phyloP scores from a whole-genome alignment of 345 rosid genomes.

The Microthlaspi erraticum region DNA sequence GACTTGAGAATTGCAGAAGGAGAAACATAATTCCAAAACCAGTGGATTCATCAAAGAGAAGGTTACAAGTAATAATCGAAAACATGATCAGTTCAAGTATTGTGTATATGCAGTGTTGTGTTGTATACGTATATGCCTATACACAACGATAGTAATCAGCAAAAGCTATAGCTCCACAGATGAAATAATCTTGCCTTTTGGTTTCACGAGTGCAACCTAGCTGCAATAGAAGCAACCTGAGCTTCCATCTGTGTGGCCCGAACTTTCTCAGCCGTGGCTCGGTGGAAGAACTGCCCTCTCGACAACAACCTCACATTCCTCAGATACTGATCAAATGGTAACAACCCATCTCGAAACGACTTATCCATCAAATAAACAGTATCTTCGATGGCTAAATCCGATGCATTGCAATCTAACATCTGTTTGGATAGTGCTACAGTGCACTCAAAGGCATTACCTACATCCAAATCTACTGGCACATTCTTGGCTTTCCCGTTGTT shows the following conservation, averaged over 20 bases:
- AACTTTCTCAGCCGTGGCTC: slow-evolving; percentile 80
- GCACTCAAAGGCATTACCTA: slow-evolving; percentile 65
- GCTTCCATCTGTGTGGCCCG: slow-evolving; percentile 86
- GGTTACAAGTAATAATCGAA: neutral
- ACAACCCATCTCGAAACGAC: slow-evolving; percentile 65
- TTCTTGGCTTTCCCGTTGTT: slow-evolving; percentile 55
- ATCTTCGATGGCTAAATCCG: slow-evolving; percentile 90
- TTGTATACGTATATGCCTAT: neutral
- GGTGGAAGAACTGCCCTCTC: slow-evolving; percentile 86
- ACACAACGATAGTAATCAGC: neutral
- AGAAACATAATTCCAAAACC: slow-evolving; percentile 1
- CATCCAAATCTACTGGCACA: slow-evolving; percentile 47
- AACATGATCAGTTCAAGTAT: neutral
- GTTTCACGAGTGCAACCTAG: slow-evolving; percentile 52
- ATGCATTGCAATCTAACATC: slow-evolving; percentile 75
- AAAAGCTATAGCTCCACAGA: neutral
- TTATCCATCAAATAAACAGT: slow-evolving; percentile 76
- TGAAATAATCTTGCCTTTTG: neutral
- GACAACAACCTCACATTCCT: slow-evolving; percentile 89
- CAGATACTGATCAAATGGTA: slow-evolving; percentile 84
- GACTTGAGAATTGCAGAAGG: neutral
- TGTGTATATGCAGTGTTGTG: slow-evolving; percentile 1
- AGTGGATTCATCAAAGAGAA: slow-evolving; percentile 6
- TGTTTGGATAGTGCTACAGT: slow-evolving; percentile 68
- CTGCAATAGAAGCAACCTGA: slow-evolving; percentile 84